Evolutionary conservation across 257 asterid species (phyloP).

Genomic region (Nicotiana paniculata): DNA sequence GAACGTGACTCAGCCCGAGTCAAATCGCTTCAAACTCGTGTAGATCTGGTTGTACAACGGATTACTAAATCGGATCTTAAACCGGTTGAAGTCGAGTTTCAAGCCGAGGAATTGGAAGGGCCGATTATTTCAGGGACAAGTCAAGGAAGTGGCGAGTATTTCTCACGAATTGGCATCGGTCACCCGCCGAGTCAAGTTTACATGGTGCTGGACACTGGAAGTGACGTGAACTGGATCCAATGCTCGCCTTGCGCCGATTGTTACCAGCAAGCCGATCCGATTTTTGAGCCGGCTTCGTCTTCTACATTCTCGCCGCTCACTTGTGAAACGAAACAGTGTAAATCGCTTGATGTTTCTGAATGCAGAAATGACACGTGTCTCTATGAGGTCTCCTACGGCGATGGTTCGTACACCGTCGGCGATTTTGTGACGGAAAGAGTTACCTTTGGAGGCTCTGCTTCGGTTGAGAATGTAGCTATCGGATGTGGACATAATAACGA

Average conservation of each 20-base stretch:
- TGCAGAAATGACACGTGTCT: constrained; percentile 68
- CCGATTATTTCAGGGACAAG: constrained; percentile 85
- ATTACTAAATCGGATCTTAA: constrained; percentile 55
- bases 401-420: constrained; percentile 91
- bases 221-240: constrained; percentile 92
- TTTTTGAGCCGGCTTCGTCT: constrained; percentile 69
- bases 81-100: constrained; percentile 47
- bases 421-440: constrained; percentile 78
- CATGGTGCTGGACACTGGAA: constrained; percentile 90
- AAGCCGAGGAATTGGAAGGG: constrained; percentile 45
- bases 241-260: constrained; percentile 94
- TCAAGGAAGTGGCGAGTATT: constrained; percentile 98
- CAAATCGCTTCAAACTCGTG: constrained; percentile 55
- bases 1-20: constrained; percentile 76
- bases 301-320: constrained; percentile 57
- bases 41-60: constrained; percentile 61
- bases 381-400: constrained; percentile 90
- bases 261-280: constrained; percentile 96
- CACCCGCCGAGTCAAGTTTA: constrained; percentile 60
- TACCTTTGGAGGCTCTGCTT: constrained; percentile 49
- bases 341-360: constrained; percentile 74
- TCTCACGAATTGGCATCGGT: constrained; percentile 80
- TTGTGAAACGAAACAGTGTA: constrained; percentile 66
- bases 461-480: constrained; percentile 62
- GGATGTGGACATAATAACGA: constrained; percentile 96